A percentile compares a stretch with the other conserved stretches of the same genome.
Evolutionary conservation across 495 filamentous ascomycete genomes (phyloP).

Genomic region (Penicillium cinerascens): DNA sequence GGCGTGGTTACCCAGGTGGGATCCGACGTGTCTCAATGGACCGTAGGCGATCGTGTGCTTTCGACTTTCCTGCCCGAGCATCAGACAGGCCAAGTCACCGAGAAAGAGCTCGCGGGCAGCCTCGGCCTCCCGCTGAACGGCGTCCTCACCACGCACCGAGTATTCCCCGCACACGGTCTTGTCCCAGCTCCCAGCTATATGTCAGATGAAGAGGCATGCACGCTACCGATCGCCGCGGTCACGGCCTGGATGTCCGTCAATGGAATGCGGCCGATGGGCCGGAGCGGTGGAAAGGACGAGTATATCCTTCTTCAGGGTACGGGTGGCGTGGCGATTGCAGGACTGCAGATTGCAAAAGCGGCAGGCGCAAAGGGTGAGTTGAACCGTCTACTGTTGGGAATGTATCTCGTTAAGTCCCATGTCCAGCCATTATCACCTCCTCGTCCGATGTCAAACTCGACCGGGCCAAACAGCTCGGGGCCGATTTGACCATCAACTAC

Average conservation of each 20-base stretch:
- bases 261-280: constrained; percentile 54
- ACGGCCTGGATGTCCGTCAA: constrained; percentile 84
- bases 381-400: constrained; percentile 37
- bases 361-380: constrained; percentile 59
- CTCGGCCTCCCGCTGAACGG: constrained; percentile 67
- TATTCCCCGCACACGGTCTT: constrained; percentile 62
- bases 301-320: constrained; percentile 73
- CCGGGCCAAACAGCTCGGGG: constrained; percentile 55
- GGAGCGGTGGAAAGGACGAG: constrained; percentile 61
- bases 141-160: constrained; percentile 63
- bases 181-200: constrained; percentile 62
- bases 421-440: constrained; percentile 67
- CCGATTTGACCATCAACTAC: constrained; percentile 64
- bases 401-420: background rate
- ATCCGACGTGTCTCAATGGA: constrained; percentile 58
- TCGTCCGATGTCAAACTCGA: constrained; percentile 64
- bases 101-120: constrained; percentile 45
- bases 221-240: constrained; percentile 66
- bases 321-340: constrained; percentile 74
- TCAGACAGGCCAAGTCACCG: constrained; percentile 56
- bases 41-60: constrained; percentile 65
- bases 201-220: constrained; percentile 58
- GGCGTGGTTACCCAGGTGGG: constrained; percentile 67
- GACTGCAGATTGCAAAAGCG: constrained; percentile 77
- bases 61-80: constrained; percentile 78